These are phyloP conservation scores for Wallemia mellicola DNA, from an alignment of 1,284 basidiomycete species.

Conservation along the genomic window DNA sequence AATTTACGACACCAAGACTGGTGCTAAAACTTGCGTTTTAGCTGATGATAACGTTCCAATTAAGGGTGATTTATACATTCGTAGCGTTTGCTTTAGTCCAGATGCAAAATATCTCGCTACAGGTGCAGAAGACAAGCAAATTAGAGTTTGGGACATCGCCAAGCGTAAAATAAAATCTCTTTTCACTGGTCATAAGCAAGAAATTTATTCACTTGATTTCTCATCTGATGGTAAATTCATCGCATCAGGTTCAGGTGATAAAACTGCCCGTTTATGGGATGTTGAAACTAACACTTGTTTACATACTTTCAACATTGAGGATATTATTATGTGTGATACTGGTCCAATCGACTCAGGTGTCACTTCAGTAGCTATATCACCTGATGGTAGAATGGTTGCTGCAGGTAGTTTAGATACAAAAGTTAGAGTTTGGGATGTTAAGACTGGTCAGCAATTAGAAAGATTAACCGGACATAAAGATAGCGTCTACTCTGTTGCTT, in stretches of 20 bases:
- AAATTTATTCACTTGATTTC: slow-evolving; percentile 73
- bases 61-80: slow-evolving; percentile 44
- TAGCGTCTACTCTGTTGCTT: slow-evolving; percentile 55
- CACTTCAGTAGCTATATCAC: slow-evolving; percentile 47
- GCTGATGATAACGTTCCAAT: slow-evolving; percentile 33
- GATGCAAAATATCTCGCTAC: slow-evolving; percentile 52
- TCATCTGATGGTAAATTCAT: slow-evolving; percentile 48
- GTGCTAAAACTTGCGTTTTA: slow-evolving; percentile 41
- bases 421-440: slow-evolving; percentile 60
- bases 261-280: slow-evolving; percentile 69
- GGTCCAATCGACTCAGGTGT: slow-evolving; percentile 40
- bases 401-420: slow-evolving; percentile 57
- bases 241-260: slow-evolving; percentile 67
- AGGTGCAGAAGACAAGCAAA: slow-evolving; percentile 52
- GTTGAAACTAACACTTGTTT: slow-evolving; percentile 29
- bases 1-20: slow-evolving; percentile 65
- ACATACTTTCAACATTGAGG: slow-evolving; percentile 20
- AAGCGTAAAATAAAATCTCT: slow-evolving; percentile 37
- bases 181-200: slow-evolving; percentile 59
- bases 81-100: slow-evolving; percentile 54
- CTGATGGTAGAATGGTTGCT: slow-evolving; percentile 47
- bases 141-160: slow-evolving; percentile 61
- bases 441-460: slow-evolving; percentile 38
- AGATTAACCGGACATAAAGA: slow-evolving; percentile 50
- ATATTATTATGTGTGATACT: slow-evolving; percentile 20